Evolutionary conservation across 768 basidiomycete genomes (phyloP).

Genomic region (Dioszegia aurantiaca): DNA sequence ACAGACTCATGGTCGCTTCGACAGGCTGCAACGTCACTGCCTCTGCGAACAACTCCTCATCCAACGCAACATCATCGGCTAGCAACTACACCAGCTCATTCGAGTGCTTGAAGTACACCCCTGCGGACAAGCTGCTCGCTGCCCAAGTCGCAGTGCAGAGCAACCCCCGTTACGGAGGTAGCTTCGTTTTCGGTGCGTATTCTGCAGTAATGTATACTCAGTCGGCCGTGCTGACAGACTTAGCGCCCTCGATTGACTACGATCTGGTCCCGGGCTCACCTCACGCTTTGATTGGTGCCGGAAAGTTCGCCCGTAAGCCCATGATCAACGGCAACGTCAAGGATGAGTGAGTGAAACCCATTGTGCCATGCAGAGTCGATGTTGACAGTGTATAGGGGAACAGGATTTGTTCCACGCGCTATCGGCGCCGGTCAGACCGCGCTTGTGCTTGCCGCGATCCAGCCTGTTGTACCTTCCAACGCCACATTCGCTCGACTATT

Average conservation of each 20-base stretch:
- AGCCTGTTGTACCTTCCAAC: conserved; percentile 23
- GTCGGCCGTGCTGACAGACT: background rate
- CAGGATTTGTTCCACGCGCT: conserved; percentile 38
- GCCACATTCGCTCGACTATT: conserved; percentile 28
- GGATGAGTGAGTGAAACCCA: conserved; percentile 50
- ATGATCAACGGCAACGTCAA: conserved; percentile 48
- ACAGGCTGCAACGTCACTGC: conserved; percentile 32
- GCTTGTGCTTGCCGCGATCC: conserved; percentile 21
- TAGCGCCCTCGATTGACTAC: conserved; percentile 45
- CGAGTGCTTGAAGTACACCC: conserved; percentile 37
- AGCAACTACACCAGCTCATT: conserved; percentile 25
- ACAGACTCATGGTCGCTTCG: conserved; percentile 28
- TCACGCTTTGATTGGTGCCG: conserved; percentile 32
- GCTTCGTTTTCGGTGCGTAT: conserved; percentile 31
- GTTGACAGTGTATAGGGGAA: conserved; percentile 32
- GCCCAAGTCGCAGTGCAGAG: conserved; percentile 32
- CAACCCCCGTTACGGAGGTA: conserved; percentile 18
- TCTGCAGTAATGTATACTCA: too few species aligned
- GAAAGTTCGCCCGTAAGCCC: conserved; percentile 41
- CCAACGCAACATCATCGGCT: conserved; percentile 16
- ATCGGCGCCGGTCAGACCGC: conserved; percentile 9
- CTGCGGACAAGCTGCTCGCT: conserved; percentile 30
- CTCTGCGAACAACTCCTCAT: background rate
- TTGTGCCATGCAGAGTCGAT: background rate
- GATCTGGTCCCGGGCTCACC: conserved; percentile 44